Evolutionary conservation across 108 stramenopile genomes (phyloP).

Genomic region (Discostella stelligeroides): DNA sequence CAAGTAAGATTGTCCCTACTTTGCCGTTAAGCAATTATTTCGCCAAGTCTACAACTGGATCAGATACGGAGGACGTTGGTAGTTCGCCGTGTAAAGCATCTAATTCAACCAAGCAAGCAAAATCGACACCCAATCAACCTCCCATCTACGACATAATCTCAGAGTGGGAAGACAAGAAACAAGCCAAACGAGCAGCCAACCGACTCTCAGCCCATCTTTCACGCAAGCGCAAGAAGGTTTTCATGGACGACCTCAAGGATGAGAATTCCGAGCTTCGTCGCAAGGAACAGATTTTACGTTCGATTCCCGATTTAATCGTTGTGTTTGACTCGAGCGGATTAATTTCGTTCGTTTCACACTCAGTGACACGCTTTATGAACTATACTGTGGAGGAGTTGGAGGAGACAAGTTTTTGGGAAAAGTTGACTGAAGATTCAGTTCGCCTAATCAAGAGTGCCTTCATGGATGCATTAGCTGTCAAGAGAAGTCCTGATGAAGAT

Average conservation of each 20-base stretch:
- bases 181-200: conserved; percentile 81
- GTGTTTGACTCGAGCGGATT: conserved; percentile 84
- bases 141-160: conserved; percentile 22
- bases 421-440: conserved; percentile 69
- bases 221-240: conserved; percentile 93
- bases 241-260: conserved; percentile 91
- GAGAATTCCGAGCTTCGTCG: conserved; percentile 80
- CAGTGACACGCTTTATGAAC: conserved; percentile 60
- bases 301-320: conserved; percentile 85
- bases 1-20: background rate
- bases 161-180: conserved; percentile 72
- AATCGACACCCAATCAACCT: conserved; percentile 6
- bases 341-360: conserved; percentile 76
- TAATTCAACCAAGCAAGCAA: conserved; percentile 8
- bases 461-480: conserved; percentile 85
- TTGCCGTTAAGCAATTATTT: conserved; percentile 4
- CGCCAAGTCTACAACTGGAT: background rate
- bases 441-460: conserved; percentile 82
- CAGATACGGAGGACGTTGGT: background rate
- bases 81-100: background rate
- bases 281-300: conserved; percentile 79
- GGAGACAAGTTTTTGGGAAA: conserved; percentile 79
- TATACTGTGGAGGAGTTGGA: conserved; percentile 57
- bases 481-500: conserved; percentile 59
- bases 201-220: conserved; percentile 90